Evolutionary conservation across 2,329 filamentous ascomycete genomes (phyloP).

Genomic region (Aaosphaeria pasadenensis): DNA sequence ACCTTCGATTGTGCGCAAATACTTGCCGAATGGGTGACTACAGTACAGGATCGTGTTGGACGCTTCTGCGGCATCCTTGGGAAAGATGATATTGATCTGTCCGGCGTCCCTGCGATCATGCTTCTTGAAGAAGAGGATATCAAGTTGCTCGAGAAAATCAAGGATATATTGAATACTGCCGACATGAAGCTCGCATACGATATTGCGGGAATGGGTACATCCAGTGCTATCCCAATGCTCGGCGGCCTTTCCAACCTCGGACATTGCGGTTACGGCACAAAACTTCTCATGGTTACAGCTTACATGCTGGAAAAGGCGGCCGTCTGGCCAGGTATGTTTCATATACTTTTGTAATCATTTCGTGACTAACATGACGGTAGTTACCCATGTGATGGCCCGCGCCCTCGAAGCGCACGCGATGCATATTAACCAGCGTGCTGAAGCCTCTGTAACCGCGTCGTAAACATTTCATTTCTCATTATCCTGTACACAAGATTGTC

Average conservation of each 20-base stretch:
- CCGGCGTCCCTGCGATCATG: constrained; percentile 81
- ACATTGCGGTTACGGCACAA: constrained; percentile 72
- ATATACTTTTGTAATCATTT: neutral
- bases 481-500: constrained; percentile 16
- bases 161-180: constrained; percentile 71
- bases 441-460: constrained; percentile 40
- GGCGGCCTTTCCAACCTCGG: constrained; percentile 57
- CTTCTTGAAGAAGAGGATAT: constrained; percentile 88
- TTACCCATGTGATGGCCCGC: constrained; percentile 67
- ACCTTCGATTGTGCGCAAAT: constrained; percentile 93
- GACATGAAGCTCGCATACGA: constrained; percentile 73
- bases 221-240: constrained; percentile 49
- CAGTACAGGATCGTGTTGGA: constrained; percentile 90
- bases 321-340: constrained; percentile 80
- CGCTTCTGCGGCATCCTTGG: constrained; percentile 84
- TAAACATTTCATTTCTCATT: constrained; percentile 17
- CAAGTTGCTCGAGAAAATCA: constrained; percentile 78
- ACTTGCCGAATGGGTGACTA: constrained; percentile 89
- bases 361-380: constrained; percentile 39
- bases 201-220: constrained; percentile 30
- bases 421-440: constrained; percentile 61
- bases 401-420: constrained; percentile 63
- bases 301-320: constrained; percentile 85
- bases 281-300: constrained; percentile 78
- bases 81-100: constrained; percentile 73